phyloP scores from a whole-genome alignment of 495 filamentous ascomycete species.

The Podospora didyma region DNA sequence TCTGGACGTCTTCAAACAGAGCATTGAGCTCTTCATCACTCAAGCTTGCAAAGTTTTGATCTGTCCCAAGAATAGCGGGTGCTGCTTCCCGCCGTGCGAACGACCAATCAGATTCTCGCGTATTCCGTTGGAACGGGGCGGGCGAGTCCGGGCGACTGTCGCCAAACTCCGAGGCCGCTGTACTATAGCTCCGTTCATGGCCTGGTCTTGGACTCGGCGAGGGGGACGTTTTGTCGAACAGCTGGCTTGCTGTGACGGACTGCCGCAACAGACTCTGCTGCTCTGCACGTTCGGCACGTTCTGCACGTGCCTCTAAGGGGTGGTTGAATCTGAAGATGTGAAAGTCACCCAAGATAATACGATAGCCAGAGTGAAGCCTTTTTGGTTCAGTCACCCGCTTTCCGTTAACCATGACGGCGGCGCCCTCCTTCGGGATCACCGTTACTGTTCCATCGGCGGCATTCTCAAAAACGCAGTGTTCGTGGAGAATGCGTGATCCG shows the following conservation, averaged over 20 bases:
- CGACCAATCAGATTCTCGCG: conserved; percentile 92
- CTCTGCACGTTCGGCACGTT: conserved; percentile 63
- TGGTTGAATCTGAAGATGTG: conserved; percentile 99
- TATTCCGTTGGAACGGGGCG: conserved; percentile 58
- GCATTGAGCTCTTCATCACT: conserved; percentile 92
- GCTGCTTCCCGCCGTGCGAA: conserved; percentile 91
- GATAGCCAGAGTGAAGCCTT: conserved; percentile 82
- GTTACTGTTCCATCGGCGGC: conserved; percentile 89
- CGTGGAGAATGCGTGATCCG: conserved; percentile 83
- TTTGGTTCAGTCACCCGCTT: conserved; percentile 78
- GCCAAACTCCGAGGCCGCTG: conserved; percentile 61
- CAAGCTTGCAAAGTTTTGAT: conserved; percentile 82
- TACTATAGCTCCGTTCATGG: conserved; percentile 75
- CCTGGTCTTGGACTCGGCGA: conserved; percentile 61
- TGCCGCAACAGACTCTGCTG: conserved; percentile 80
- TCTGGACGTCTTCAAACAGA: conserved; percentile 93
- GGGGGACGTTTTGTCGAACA: conserved; percentile 44
- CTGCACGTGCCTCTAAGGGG: conserved; percentile 89
- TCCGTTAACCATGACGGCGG: conserved; percentile 97
- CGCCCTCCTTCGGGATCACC: conserved; percentile 80
- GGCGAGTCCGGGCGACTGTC: conserved; percentile 77
- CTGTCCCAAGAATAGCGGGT: conserved; percentile 81
- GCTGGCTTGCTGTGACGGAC: conserved; percentile 76
- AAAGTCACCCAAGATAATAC: conserved; percentile 96
- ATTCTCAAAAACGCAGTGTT: conserved; percentile 89